Percentiles rank a stretch among this genome's conserved stretches.
Evolutionary conservation across 805 yeast genomes (phyloP).

Genomic region (Saccharomycopsis sp.): DNA sequence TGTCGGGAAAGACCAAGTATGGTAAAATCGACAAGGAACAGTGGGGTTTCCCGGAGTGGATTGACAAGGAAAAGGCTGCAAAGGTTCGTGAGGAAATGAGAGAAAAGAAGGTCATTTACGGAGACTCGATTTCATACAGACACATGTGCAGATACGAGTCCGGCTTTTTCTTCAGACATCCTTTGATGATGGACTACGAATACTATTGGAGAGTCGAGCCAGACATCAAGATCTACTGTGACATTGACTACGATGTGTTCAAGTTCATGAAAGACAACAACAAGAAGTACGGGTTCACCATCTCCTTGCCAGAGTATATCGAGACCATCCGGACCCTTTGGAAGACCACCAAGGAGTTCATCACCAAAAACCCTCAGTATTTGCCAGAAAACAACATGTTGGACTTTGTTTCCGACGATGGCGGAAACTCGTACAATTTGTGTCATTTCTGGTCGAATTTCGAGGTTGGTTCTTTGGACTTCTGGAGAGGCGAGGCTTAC

Average conservation of each 20-base stretch:
- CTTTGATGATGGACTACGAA: constrained; percentile 65
- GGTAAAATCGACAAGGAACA: constrained; percentile 79
- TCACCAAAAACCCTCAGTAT: constrained; percentile 51
- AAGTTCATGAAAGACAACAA: constrained; percentile 73
- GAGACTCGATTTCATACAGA: constrained; percentile 63
- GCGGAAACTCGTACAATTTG: constrained; percentile 64
- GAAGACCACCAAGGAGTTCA: constrained; percentile 60
- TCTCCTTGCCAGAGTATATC: constrained; percentile 67
- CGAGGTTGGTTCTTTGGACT: constrained; percentile 66
- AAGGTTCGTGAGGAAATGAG: constrained; percentile 47
- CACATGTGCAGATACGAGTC: constrained; percentile 93
- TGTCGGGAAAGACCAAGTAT: constrained; percentile 70
- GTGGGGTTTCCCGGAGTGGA: constrained; percentile 84
- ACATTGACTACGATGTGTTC: constrained; percentile 73
- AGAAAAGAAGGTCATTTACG: constrained; percentile 49
- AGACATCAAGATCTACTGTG: constrained; percentile 72
- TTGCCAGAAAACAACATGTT: constrained; percentile 55
- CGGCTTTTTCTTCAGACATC: constrained; percentile 82
- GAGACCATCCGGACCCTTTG: constrained; percentile 72
- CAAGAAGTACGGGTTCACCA: constrained; percentile 71
- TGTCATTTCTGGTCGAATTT: constrained; percentile 93
- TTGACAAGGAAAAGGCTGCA: constrained; percentile 64
- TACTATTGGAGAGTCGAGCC: constrained; percentile 97
- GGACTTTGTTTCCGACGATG: constrained; percentile 66
- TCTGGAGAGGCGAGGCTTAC: constrained; percentile 74